phyloP scores from a whole-genome alignment of 176 grass and related monocot species.

The Tillandsia leiboldiana region DNA sequence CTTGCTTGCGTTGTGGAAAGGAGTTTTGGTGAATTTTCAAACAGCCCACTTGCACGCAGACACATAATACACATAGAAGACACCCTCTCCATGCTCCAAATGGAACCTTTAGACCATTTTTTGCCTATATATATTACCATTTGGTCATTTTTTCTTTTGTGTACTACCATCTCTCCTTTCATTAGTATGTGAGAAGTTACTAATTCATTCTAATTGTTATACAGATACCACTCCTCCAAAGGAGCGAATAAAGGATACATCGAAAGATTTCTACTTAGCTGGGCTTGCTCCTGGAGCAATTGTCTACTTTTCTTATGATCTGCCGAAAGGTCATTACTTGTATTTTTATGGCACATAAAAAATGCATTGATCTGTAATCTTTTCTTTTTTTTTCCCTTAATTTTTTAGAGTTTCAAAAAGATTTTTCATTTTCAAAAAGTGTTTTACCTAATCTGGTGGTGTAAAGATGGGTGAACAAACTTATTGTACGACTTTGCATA shows the following conservation, averaged over 20 bases:
- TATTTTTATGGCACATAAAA: conserved; percentile 18
- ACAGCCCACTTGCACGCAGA: too few relatives aligned
- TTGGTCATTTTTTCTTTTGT: neutral
- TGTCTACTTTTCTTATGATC: conserved; percentile 82
- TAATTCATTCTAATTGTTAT: conserved; percentile 11
- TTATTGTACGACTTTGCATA: too few relatives aligned
- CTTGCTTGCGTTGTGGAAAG: neutral
- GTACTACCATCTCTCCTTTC: conserved; percentile 1
- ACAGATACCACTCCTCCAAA: conserved; percentile 96
- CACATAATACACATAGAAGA: too few relatives aligned
- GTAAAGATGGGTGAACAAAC: too few relatives aligned
- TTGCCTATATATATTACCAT: neutral
- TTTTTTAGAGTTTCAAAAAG: neutral
- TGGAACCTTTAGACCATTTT: too few relatives aligned
- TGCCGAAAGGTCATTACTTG: conserved; percentile 51
- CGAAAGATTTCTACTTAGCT: conserved; percentile 71
- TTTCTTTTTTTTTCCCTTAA: neutral
- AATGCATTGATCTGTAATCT: neutral
- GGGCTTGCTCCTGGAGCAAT: conserved; percentile 93
- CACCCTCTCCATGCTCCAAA: too few relatives aligned
- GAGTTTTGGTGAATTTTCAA: neutral
- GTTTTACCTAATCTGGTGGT: neutral
- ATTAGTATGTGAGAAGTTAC: conserved; percentile 8
- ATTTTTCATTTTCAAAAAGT: conserved; percentile 1
- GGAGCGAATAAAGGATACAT: conserved; percentile 59